Base-by-base conservation (phyloP, 352 stramenopile genomes). In the Pythium folliculosum region DNA sequence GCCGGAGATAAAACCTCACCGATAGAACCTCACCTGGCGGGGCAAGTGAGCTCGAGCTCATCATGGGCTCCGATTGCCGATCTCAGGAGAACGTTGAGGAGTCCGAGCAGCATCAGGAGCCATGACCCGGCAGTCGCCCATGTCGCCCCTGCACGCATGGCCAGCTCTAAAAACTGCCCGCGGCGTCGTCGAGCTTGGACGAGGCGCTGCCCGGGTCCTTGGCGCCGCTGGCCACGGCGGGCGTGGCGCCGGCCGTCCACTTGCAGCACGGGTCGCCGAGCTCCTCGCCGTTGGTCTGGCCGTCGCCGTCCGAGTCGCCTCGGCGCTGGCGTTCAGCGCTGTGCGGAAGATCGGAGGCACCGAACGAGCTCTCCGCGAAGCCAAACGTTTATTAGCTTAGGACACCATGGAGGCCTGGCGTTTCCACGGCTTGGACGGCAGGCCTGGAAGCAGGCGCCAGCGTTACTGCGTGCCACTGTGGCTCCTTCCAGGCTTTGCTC, bases 211-310 rank as follows among this genome's bases (percentile, higher is more conserved):
- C 67, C 1, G 67, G 67, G 49, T 73, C 60, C 54, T 65, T 66
- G 38, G 61, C 60, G 38, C 67, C 67, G 12, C 37, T 40, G 48
- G 67, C 12, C 27, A 73, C 44, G 25, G 65, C 65, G 1, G 65
- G 65, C 45, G 55, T 56, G 43, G 21, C 86, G 30, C 57, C 57
- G 16, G 27, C 17, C 3, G 37, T 40, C 88, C 88, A 96, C 52
- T 73, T 83, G 69, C 88, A 96, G 75, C 89, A 93, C n/a, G 87
- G 85, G 56, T 96, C 88, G 37, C 88, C 86, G 6, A 96, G 80
- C 54, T 96, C 88, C 67, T 92, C 76, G 40, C 88, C 88, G 67
- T 96, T 96, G 19, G 81, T 92, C 71, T 86, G 88, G 23, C 89
- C 89, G 57, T 96, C 89, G 60, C 80, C 81, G 61, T 96, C 89